These are phyloP conservation scores for Apiospora arundinis DNA, from an alignment of 2,329 filamentous ascomycete species.

Conservation along the genomic window DNA sequence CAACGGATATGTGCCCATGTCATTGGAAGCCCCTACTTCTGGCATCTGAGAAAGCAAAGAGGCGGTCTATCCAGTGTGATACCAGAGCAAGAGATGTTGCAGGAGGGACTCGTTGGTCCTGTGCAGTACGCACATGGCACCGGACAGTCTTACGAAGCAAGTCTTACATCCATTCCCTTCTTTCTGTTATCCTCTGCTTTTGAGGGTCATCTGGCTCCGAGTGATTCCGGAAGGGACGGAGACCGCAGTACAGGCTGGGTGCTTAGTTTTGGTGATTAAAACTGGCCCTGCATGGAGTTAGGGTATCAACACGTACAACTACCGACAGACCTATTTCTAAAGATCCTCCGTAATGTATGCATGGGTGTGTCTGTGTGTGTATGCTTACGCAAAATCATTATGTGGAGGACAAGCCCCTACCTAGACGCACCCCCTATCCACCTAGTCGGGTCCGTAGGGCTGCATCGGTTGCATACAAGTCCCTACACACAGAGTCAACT, in stretches of 20 bases:
- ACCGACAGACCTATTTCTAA: neutral
- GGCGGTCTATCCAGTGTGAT: too few relatives aligned
- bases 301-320: neutral
- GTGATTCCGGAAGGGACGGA: neutral
- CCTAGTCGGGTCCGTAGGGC: slow-evolving; percentile 3
- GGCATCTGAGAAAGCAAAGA: too few relatives aligned
- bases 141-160: neutral
- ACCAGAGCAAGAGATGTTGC: neutral
- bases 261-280: neutral
- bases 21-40: too few relatives aligned
- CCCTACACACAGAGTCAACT: too few relatives aligned
- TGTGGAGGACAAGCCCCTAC: neutral
- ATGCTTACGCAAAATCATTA: neutral
- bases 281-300: too few relatives aligned
- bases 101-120: too few relatives aligned
- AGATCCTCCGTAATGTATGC: neutral
- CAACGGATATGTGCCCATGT: neutral
- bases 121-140: neutral
- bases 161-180: neutral
- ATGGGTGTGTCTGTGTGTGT: neutral
- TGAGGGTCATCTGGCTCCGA: neutral
- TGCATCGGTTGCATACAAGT: neutral
- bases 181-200: neutral
- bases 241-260: neutral
- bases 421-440: neutral